These are phyloP conservation scores for Pythium insidiosum DNA, from an alignment of 352 stramenopile genomes.

Conservation along the genomic window DNA sequence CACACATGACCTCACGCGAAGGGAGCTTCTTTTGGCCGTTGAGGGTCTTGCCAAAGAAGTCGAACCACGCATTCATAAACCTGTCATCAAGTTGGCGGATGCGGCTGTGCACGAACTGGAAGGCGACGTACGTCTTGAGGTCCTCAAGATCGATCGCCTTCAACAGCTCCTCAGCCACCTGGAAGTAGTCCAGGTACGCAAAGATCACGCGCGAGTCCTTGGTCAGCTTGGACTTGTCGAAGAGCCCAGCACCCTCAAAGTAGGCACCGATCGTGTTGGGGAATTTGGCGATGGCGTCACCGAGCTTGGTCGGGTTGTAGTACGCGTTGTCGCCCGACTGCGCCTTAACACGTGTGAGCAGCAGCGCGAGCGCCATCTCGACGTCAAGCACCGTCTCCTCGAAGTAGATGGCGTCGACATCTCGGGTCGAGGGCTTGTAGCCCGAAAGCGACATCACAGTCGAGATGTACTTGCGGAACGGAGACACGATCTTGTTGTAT, in stretches of 20 bases:
- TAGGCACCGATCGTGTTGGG: conserved; percentile 47
- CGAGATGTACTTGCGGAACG: conserved; percentile 29
- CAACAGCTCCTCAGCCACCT: conserved; percentile 32
- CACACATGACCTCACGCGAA: conserved; percentile 56
- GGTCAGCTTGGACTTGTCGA: conserved; percentile 26
- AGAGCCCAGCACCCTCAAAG: conserved; percentile 28
- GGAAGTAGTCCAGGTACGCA: conserved; percentile 39
- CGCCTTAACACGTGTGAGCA: conserved; percentile 22
- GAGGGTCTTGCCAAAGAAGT: conserved; percentile 81
- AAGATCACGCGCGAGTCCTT: conserved; percentile 39
- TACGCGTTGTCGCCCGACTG: conserved; percentile 51
- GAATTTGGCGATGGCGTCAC: conserved; percentile 29
- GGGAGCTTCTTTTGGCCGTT: conserved; percentile 54
- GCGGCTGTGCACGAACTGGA: conserved; percentile 34
- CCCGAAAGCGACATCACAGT: conserved; percentile 31
- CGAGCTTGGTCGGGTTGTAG: conserved; percentile 72
- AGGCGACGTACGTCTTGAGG: conserved; percentile 51
- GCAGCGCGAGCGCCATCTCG: conserved; percentile 39
- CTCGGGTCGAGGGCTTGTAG: conserved; percentile 27
- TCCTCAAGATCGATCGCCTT: conserved; percentile 22
- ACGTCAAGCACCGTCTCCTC: conserved; percentile 37
- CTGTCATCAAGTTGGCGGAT: conserved; percentile 29
- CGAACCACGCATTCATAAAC: conserved; percentile 83
- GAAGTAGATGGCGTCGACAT: neutral
- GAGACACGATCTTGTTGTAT: conserved; percentile 24